Conservation (phyloP, 164 flowering plant species). For the Houttuynia cordata region DNA sequence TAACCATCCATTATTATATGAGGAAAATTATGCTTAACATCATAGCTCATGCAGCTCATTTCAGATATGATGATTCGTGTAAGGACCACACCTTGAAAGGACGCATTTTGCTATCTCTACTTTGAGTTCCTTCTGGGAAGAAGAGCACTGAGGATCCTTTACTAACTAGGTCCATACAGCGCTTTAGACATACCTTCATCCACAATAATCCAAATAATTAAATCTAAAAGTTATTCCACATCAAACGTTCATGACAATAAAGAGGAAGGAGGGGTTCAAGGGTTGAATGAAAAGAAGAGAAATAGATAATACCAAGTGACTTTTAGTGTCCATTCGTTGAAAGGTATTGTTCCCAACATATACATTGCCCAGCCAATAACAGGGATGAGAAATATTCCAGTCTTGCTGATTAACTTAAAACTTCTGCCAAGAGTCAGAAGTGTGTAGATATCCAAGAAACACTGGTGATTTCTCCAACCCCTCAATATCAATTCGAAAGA, state of each 20-base stretch:
- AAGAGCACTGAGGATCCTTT: slow-evolving; percentile 88
- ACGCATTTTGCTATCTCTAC: slow-evolving; percentile 73
- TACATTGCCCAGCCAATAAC: slow-evolving; percentile 96
- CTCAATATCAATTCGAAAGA: slow-evolving; percentile 49
- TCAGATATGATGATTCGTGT: background rate
- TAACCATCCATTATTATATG: background rate
- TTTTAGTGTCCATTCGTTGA: slow-evolving; percentile 85
- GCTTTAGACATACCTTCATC: slow-evolving; percentile 71
- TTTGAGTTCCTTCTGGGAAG: slow-evolving; percentile 96
- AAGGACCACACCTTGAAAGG: slow-evolving; percentile 74
- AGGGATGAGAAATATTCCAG: slow-evolving; percentile 64
- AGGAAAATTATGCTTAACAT: background rate
- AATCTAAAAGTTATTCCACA: background rate
- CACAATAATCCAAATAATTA: background rate
- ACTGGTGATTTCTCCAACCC: slow-evolving; percentile 94
- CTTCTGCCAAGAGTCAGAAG: slow-evolving; percentile 75
- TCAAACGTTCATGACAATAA: background rate
- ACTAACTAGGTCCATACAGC: slow-evolving; percentile 62
- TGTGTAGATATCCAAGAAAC: slow-evolving; percentile 78
- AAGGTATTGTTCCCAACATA: slow-evolving; percentile 68
- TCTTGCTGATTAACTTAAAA: slow-evolving; percentile 95
- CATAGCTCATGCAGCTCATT: background rate
- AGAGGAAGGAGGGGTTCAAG: background rate
- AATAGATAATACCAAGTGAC: slow-evolving; percentile 71
- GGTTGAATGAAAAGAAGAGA: background rate